Base-by-base conservation (phyloP, 805 yeast genomes). In the Cyberlindnera xylosilytica region DNA sequence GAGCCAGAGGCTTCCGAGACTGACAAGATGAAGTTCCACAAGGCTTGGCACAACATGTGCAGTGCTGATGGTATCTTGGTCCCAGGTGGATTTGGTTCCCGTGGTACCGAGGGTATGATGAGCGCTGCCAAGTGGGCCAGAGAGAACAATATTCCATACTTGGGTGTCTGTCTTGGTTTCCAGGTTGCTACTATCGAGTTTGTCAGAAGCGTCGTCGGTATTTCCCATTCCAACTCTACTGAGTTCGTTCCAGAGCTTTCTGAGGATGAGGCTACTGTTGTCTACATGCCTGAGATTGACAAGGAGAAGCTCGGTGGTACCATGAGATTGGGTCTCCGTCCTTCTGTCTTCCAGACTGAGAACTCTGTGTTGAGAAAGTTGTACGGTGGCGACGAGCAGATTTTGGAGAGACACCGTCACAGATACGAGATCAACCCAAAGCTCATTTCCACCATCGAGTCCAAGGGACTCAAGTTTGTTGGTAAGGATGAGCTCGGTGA, bases 101-200 rank as follows among this genome's bases (percentile, higher is more conserved):
- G 99, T 66, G 99, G 99, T 68, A 87, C 88, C 46, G 98, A 93
- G 69, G 99, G 99, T 57, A 93, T 93, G 99, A 74, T 93, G 62
- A 71, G 87, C 29, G 99, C 98, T 46, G 95, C 97, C 42, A 84
- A 87, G 66, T 93, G 95, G 84, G 99, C 99, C n/a, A 83, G 99
- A 70, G 96, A 85, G 66, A 88, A 88, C 70, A 78, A 83, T 59
- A 78, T 88, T 45, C 99, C 99, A 38, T 93, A 83, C 68, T 74
- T 93, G 60, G 99, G 99, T 64, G 95, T 93, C 49, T 93, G 99
- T 70, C 77, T 93, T 44, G 99, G 99, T 48, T 79, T 93, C 70
- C 99, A 93, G 72, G 79, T 93, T 60, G 99, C 98, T 5, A 95
- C 90, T 31, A 89, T 93, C 58, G 99, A 93, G 64, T 89, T 81